Percentiles rank a stretch among this genome's conserved stretches.
These are phyloP conservation scores for Fraxinus floribunda DNA, from an alignment of 305 asterid genomes.

Conservation along the genomic window DNA sequence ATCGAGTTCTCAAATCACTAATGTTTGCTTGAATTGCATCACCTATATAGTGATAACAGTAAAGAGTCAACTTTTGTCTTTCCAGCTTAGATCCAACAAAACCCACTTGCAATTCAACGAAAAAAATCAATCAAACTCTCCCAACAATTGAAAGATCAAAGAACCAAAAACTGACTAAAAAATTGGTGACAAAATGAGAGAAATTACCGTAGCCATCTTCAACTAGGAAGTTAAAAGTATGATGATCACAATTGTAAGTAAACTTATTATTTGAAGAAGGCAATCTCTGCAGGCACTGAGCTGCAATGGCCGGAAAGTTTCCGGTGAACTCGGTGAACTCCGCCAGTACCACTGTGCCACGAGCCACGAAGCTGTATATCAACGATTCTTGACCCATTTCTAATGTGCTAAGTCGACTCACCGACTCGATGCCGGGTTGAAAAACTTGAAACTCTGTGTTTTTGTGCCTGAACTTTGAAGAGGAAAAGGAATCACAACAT, in stretches of 20 bases:
- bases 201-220: constrained; percentile 85
- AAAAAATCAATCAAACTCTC: constrained; percentile 2
- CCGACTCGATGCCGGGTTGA: background rate
- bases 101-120: constrained; percentile 31
- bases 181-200: background rate
- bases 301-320: constrained; percentile 90
- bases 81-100: constrained; percentile 50
- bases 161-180: background rate
- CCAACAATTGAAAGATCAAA: constrained; percentile 16
- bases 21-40: constrained; percentile 19
- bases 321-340: constrained; percentile 96
- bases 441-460: background rate
- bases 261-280: constrained; percentile 83
- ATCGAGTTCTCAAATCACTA: background rate
- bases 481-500: background rate
- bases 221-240: constrained; percentile 77
- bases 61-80: constrained; percentile 24
- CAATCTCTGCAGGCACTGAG: constrained; percentile 76
- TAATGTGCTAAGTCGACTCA: background rate
- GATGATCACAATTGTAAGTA: constrained; percentile 88
- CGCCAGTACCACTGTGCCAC: constrained; percentile 82
- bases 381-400: constrained; percentile 67
- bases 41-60: constrained; percentile 12
- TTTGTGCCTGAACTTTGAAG: background rate
- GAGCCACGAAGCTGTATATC: constrained; percentile 92